phyloP scores from a whole-genome alignment of 176 grass and related monocot species.

The Oryza meridionalis region DNA sequence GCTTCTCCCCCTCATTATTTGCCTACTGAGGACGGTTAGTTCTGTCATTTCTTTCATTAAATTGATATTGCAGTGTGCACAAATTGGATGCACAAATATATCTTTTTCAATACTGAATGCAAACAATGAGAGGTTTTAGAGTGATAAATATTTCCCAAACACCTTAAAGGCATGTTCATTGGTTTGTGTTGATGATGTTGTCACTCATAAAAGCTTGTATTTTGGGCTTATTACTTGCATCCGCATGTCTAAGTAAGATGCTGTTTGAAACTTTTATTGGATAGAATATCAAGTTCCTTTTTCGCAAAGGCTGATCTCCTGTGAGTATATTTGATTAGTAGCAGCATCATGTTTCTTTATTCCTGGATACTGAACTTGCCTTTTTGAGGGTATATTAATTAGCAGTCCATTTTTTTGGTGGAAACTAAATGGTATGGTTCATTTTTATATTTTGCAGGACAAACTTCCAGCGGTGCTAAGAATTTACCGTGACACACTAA shows the following conservation, averaged over 20 bases:
- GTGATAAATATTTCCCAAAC: not conserved
- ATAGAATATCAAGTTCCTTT: constrained; percentile 14
- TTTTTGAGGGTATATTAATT: not conserved
- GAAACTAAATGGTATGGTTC: constrained; percentile 27
- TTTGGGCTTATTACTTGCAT: constrained; percentile 22
- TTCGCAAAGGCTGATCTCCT: constrained; percentile 1
- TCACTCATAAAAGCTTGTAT: not conserved
- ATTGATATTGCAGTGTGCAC: constrained; percentile 16
- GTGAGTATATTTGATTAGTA: not conserved
- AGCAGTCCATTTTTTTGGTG: constrained; percentile 37
- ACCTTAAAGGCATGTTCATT: not conserved
- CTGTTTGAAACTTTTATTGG: not conserved
- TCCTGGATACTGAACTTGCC: not conserved
- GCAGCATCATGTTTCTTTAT: constrained; percentile 19
- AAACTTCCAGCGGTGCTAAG: constrained; percentile 87
- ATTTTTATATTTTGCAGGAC: constrained; percentile 62
- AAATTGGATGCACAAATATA: not conserved
- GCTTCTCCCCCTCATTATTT: constrained; percentile 96
- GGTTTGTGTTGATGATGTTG: constrained; percentile 9
- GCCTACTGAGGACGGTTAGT: constrained; percentile 88
- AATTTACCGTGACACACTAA: constrained; percentile 95
- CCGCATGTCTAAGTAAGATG: not conserved
- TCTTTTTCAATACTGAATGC: constrained; percentile 13
- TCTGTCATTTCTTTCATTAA: constrained; percentile 24
- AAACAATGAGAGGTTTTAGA: not conserved